Conservation (phyloP, 2,329 filamentous ascomycete species). For the Stagonosporopsis vannaccii region DNA sequence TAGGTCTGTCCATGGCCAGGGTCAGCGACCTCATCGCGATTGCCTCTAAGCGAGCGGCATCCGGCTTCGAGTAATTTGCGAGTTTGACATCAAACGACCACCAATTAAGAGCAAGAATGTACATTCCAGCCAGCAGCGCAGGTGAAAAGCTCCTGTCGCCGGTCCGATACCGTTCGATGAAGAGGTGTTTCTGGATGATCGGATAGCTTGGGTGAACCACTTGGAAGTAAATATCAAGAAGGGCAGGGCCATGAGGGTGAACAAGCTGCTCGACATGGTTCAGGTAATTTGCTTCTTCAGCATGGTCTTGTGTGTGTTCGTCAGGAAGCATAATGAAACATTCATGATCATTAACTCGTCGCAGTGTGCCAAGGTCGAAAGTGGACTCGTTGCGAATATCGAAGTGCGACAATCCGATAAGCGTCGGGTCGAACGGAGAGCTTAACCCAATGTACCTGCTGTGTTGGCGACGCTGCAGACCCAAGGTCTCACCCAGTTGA, state of each 20-base stretch:
- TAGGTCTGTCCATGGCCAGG: constrained; percentile 81
- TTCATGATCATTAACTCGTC: constrained; percentile 78
- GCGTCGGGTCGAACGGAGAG: constrained; percentile 82
- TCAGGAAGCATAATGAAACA: constrained; percentile 84
- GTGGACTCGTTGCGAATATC: constrained; percentile 83
- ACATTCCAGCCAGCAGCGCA: constrained; percentile 78
- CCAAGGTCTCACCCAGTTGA: constrained; percentile 62
- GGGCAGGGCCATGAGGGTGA: constrained; percentile 74
- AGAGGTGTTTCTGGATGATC: constrained; percentile 81
- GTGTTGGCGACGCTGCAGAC: constrained; percentile 78
- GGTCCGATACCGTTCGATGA: constrained; percentile 78
- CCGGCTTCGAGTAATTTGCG: constrained; percentile 69
- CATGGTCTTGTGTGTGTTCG: constrained; percentile 72
- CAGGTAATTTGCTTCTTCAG: constrained; percentile 72
- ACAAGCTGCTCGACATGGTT: constrained; percentile 79
- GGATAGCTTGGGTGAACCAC: constrained; percentile 83
- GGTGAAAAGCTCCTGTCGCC: constrained; percentile 78
- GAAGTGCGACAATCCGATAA: constrained; percentile 81
- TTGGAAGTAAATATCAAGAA: constrained; percentile 83
- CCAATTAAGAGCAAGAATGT: constrained; percentile 87
- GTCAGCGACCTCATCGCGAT: constrained; percentile 76
- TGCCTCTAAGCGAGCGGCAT: constrained; percentile 75
- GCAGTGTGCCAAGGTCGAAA: constrained; percentile 67
- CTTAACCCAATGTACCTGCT: constrained; percentile 85
- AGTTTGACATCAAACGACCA: constrained; percentile 78